Conservation (phyloP, 1,284 basidiomycete genomes). For the Ceratorhiza oryzae-sativae region DNA sequence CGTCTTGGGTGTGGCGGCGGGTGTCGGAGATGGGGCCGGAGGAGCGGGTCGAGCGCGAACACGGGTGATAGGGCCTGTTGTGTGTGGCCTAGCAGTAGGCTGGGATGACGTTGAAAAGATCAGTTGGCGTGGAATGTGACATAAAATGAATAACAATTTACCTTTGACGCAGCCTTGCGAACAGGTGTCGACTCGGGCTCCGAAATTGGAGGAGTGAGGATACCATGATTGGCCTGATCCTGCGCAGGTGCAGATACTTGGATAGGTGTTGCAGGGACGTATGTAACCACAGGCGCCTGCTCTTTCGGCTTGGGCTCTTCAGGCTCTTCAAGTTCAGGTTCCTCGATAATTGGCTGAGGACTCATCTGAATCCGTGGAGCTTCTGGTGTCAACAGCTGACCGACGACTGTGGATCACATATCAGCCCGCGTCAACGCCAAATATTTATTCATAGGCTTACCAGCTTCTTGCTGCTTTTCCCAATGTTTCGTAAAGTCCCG, state of each 20-base stretch:
- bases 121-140: neutral
- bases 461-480: slow-evolving; percentile 28
- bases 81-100: neutral
- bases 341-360: slow-evolving; percentile 33
- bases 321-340: slow-evolving; percentile 23
- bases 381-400: slow-evolving; percentile 17
- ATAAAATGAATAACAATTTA: neutral
- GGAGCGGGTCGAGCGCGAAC: neutral
- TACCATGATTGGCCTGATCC: slow-evolving; percentile 25
- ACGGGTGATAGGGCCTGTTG: neutral
- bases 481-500: slow-evolving; percentile 25
- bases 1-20: neutral
- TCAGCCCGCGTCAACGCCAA: neutral
- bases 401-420: neutral
- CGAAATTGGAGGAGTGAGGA: slow-evolving; percentile 29
- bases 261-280: neutral
- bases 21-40: neutral
- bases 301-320: neutral
- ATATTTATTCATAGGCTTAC: neutral
- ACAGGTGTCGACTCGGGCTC: slow-evolving; percentile 17
- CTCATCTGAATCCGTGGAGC: slow-evolving; percentile 2
- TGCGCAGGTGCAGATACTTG: neutral
- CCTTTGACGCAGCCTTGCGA: slow-evolving; percentile 2
- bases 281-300: neutral
- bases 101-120: slow-evolving; percentile 1